Evolutionary conservation across 345 rosid species (phyloP).

Genomic region (Nasturtium officinale): DNA sequence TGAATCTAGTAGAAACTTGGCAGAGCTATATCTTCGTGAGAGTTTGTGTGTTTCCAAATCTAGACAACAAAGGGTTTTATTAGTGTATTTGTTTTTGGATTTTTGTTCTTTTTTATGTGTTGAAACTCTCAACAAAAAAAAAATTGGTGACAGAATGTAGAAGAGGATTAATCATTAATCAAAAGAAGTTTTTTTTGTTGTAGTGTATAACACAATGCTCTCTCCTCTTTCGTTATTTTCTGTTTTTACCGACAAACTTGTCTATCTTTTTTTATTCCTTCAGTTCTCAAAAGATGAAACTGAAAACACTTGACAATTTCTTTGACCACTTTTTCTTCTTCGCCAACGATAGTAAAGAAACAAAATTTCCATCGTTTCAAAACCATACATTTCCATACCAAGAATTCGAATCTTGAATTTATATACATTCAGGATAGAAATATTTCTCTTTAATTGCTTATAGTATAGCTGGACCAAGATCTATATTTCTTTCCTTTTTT

Average conservation of each 20-base stretch:
- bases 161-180: constrained; percentile 23
- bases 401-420: constrained; percentile 29
- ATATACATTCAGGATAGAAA: not conserved
- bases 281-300: constrained; percentile 23
- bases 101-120: no score
- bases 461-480: constrained; percentile 28
- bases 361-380: not conserved
- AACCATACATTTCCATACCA: not conserved
- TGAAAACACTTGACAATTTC: constrained; percentile 34
- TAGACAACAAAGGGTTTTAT: constrained; percentile 3
- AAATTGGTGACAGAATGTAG: constrained; percentile 19
- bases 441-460: not conserved
- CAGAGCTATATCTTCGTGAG: constrained; percentile 17
- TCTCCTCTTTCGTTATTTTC: not conserved
- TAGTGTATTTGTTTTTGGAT: not conserved
- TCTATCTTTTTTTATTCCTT: constrained; percentile 5
- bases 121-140: not conserved
- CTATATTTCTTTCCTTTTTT: not conserved
- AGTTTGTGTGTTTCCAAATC: constrained; percentile 27
- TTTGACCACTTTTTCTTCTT: constrained; percentile 35
- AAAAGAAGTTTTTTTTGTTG: constrained; percentile 33
- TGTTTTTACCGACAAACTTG: constrained; percentile 29
- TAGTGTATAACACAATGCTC: constrained; percentile 10
- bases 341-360: not conserved
- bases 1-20: constrained; percentile 6